phyloP scores from a whole-genome alignment of 371 early-diverging fungal species.

The Mortierella sp. region DNA sequence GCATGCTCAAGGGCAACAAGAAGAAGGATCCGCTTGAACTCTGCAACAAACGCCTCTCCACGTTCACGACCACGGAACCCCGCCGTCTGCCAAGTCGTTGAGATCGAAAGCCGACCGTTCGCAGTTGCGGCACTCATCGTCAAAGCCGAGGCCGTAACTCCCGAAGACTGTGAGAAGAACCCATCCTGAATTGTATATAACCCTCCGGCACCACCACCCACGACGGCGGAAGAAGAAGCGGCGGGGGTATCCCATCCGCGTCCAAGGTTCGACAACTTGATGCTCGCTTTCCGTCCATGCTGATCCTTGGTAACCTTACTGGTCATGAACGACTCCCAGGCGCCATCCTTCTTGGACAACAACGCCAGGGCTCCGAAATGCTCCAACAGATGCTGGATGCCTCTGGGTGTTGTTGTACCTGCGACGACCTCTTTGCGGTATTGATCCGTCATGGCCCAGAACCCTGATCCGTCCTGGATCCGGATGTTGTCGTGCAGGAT shows the following conservation, averaged over 20 bases:
- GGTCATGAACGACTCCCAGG: constrained; percentile 45
- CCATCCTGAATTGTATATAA: constrained; percentile 17
- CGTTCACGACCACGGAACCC: constrained; percentile 29
- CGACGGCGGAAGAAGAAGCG: not conserved
- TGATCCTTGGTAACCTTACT: constrained; percentile 41
- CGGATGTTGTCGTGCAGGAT: constrained; percentile 34
- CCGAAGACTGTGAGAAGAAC: constrained; percentile 46
- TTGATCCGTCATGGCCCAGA: constrained; percentile 26
- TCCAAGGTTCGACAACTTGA: constrained; percentile 49
- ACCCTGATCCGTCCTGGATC: constrained; percentile 18
- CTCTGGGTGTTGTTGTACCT: constrained; percentile 24
- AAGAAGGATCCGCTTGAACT: constrained; percentile 39
- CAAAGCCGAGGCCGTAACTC: constrained; percentile 41
- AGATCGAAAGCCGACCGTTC: constrained; percentile 23
- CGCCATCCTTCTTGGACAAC: constrained; percentile 37
- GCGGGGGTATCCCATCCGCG: constrained; percentile 21
- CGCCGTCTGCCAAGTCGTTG: constrained; percentile 48
- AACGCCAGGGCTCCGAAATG: constrained; percentile 46
- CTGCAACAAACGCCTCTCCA: constrained; percentile 29
- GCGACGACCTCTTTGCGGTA: constrained; percentile 27
- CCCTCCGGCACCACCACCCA: not conserved
- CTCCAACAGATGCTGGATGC: constrained; percentile 40
- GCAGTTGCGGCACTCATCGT: constrained; percentile 47
- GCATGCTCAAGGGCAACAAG: not conserved
- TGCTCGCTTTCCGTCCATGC: constrained; percentile 47